Base-by-base conservation (phyloP, 2,329 filamentous ascomycete species). In the Colletotrichum kahawae region DNA sequence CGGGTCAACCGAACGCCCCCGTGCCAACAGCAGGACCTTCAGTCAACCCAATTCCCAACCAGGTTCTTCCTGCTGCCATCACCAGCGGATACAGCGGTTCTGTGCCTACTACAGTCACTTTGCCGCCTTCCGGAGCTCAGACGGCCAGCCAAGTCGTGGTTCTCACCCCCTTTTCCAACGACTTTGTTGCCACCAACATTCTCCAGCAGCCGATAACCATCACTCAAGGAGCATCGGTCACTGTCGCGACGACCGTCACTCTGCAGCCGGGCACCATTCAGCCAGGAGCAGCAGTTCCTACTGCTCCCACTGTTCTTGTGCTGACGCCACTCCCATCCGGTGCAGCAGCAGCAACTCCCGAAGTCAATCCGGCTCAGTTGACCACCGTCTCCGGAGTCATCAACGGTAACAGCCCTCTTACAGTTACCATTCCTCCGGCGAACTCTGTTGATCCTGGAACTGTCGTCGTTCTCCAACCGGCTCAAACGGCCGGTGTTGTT, bases 371-470 rank as follows among this genome's bases (percentile, higher is more conserved):
- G 9, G 73, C 34, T 24, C 48, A 65, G 21, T 69, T 73, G 59
- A 75, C 59, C 2, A 75, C 73, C 16, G 12, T 74, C 48, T 74
- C 59, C 2, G 73, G 64, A 27, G n/a, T 48, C 2, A 29, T 57
- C 18, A 31, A 27, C 5, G 73, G 73, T 1, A 5, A 57, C 12
- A 60, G 21, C 18, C 73, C 73, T 9, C 10, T 33, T 10, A 75
- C 70, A 7, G n/a, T 75, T 14, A 75, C 73, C 2, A 18, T 75
- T 7, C 73, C 57, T 31, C 73, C 73, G 7, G 24, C 48, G 18
- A 57, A 63, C 16, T 54, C 69, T 9, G 24, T 24, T 14, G 59
- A 36, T 1, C 43, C 67, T 16, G 69, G 69, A 1, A 75, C 69
- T 5, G 70, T 73, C 6, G 57, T 75, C 6, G 69, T 75, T 3